Base-by-base conservation (phyloP, 495 filamentous ascomycete species). In the Trichoderma orchidacearum region DNA sequence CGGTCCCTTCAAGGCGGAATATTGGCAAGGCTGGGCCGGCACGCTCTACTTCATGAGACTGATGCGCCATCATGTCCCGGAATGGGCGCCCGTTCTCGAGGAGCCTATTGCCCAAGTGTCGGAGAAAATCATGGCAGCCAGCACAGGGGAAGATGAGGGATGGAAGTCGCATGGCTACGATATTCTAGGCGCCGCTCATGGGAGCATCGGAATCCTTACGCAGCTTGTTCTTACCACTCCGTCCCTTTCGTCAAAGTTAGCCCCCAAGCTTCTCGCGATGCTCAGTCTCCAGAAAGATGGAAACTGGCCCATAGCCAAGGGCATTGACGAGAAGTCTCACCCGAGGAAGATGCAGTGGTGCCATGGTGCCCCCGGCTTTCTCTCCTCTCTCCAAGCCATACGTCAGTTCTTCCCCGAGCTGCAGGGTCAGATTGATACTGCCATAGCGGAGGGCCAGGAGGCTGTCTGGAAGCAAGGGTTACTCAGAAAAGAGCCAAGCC, bases 351-450 rank as follows among this genome's bases (percentile, higher is more conserved):
- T 85, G 3, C 83, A 85, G 66, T 79, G 85, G 62, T 85, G 83
- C 63, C 83, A 85, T 61, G 83, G 83, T 13, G 83, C 79, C 1
- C 80, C 83, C 0, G 83, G 82, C 0, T 73, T 85, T n/a, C 63
- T 81, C 0, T 21, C 76, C 3, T 80, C 80, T 17, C 71, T 85
- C 18, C 13, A 69, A 1, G 69, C 74, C 5, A 68, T 85, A 54
- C 59, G 68, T 28, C 61, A 69, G 23, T 65, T 72, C 58, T 85
- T 83, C 58, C 76, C 80, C 0, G 60, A 55, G 3, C 60, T 83
- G 25, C 51, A 65, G 12, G 63, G 63, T 0, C 63, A 62, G 38
- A 82, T 85, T 36, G 72, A 79, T 12, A 52, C 32, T 7, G 80
- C 76, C 0, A 63, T 84, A 5, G 34, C 30, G 1, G 70, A 62